These are phyloP conservation scores for Collybia sp. DNA, from an alignment of 768 basidiomycete species.

Conservation along the genomic window DNA sequence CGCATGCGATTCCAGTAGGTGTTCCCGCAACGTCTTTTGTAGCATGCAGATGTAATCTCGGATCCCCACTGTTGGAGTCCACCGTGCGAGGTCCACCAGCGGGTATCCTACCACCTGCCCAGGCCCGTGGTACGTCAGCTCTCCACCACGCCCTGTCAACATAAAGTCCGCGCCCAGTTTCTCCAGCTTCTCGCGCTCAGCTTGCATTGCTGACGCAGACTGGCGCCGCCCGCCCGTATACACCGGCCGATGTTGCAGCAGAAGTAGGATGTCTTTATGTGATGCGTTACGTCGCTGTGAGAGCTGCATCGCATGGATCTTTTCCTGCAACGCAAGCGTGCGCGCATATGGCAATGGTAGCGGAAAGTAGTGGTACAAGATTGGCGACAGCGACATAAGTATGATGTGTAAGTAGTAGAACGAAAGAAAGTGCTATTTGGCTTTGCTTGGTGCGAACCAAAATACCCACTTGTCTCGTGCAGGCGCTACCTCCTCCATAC, in stretches of 20 bases:
- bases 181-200: conserved; percentile 62
- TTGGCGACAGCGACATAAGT: conserved; percentile 53
- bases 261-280: conserved; percentile 64
- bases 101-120: conserved; percentile 97
- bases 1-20: conserved; percentile 58
- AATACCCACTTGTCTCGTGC: too few species aligned
- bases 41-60: conserved; percentile 84
- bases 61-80: conserved; percentile 64
- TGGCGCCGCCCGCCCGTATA: conserved; percentile 95
- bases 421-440: too few species aligned
- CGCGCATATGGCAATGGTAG: conserved; percentile 73
- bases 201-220: conserved; percentile 48
- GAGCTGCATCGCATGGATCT: conserved; percentile 64
- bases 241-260: conserved; percentile 89
- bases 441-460: too few species aligned
- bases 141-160: conserved; percentile 78
- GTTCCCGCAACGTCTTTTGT: conserved; percentile 63
- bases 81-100: conserved; percentile 81
- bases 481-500: too few species aligned
- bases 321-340: conserved; percentile 68
- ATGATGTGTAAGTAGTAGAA: too few species aligned
- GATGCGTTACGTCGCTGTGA: conserved; percentile 31
- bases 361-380: conserved; percentile 75
- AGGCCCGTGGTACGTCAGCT: conserved; percentile 96
- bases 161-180: conserved; percentile 85